Evolutionary conservation across 2,329 filamentous ascomycete genomes (phyloP).

Genomic region (Helicocarpus griseus): DNA sequence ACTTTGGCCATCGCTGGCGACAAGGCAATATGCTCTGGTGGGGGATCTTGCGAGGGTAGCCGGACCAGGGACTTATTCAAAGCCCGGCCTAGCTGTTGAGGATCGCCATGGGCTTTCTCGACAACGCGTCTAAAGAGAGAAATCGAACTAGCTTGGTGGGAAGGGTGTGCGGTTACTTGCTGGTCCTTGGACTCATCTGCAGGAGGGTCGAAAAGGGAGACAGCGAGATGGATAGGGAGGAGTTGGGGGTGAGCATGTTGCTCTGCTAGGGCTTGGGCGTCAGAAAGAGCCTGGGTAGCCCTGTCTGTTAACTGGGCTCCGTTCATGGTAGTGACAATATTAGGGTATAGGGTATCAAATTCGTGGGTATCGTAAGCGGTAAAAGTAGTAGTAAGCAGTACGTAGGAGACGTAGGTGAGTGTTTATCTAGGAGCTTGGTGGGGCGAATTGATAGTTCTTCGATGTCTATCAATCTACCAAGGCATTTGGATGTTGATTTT

Average conservation of each 20-base stretch:
- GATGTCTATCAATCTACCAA: no score
- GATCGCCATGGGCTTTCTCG: slow-evolving; percentile 85
- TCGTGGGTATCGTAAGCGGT: neutral
- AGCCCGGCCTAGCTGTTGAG: slow-evolving; percentile 75
- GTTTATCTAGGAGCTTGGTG: neutral
- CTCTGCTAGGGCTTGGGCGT: slow-evolving; percentile 78
- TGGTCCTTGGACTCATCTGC: slow-evolving; percentile 61
- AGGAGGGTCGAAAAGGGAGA: slow-evolving; percentile 38
- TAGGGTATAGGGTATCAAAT: no score
- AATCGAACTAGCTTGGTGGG: slow-evolving; percentile 50
- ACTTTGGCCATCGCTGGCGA: slow-evolving; percentile 74
- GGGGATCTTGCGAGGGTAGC: slow-evolving; percentile 86
- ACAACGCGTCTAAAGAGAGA: slow-evolving; percentile 94
- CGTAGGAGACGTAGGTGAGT: neutral
- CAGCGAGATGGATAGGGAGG: slow-evolving; percentile 79
- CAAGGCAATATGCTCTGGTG: slow-evolving; percentile 77
- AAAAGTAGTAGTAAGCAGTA: neutral
- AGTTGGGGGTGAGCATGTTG: slow-evolving; percentile 89
- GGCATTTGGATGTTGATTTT: no score
- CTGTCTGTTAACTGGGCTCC: slow-evolving; percentile 74
- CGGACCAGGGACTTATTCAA: slow-evolving; percentile 89
- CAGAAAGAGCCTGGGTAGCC: slow-evolving; percentile 79
- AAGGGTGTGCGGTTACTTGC: slow-evolving; percentile 55
- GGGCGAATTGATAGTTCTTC: no score
- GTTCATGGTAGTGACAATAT: slow-evolving; percentile 24